Percentiles rank a stretch among this genome's conserved stretches.
phyloP scores from a whole-genome alignment of 2,329 filamentous ascomycete genomes.

The Plectosphaerella plurivora region DNA sequence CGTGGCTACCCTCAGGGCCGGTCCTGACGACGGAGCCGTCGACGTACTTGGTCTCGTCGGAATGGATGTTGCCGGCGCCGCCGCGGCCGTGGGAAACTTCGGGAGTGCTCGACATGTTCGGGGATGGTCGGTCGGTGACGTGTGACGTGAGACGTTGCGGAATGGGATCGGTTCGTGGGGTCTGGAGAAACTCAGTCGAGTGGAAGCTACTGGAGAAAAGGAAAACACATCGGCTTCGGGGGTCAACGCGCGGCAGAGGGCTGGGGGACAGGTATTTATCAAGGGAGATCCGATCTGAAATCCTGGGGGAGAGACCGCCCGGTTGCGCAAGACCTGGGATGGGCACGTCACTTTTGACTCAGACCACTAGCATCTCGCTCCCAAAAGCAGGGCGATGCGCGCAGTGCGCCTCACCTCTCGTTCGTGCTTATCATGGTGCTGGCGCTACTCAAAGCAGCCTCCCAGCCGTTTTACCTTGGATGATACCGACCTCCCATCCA shows the following conservation, averaged over 20 bases:
- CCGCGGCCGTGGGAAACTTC: conserved; percentile 59
- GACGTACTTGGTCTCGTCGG: conserved; percentile 53
- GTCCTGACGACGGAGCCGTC: conserved; percentile 58
- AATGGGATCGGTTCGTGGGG: neutral
- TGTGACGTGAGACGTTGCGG: too few relatives aligned
- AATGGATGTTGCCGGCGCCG: conserved; percentile 57
- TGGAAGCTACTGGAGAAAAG: neutral
- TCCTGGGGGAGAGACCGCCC: neutral
- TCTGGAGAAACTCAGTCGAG: neutral
- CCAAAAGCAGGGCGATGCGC: too few relatives aligned
- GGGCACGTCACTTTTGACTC: neutral
- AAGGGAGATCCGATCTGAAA: neutral
- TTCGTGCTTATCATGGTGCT: too few relatives aligned
- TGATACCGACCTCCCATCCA: too few relatives aligned
- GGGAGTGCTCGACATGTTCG: conserved; percentile 26
- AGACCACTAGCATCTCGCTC: too few relatives aligned
- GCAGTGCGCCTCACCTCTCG: too few relatives aligned
- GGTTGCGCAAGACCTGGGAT: too few relatives aligned
- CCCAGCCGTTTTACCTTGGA: too few relatives aligned
- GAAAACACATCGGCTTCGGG: too few relatives aligned
- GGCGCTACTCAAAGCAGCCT: too few relatives aligned
- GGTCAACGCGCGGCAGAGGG: too few relatives aligned
- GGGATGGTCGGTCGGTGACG: neutral
- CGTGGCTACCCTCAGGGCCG: conserved; percentile 49
- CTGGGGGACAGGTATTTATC: neutral